These are phyloP conservation scores for Panicum miliaceum DNA, from an alignment of 176 grass and related monocot genomes.

Conservation along the genomic window DNA sequence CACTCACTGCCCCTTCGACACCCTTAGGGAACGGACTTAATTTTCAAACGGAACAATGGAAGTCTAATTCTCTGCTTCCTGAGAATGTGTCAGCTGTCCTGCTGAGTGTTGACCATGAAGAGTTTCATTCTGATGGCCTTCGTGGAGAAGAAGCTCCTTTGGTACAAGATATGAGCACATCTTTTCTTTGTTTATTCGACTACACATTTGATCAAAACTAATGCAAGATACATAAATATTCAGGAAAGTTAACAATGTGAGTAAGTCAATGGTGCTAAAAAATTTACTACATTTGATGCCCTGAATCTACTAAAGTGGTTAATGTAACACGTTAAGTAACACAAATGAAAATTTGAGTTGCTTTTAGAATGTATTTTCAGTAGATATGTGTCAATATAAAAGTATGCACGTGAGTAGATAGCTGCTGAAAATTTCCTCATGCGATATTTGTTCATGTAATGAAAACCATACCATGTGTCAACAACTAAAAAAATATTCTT, in stretches of 20 bases:
- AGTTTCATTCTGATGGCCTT: constrained; percentile 50
- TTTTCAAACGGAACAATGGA: constrained; percentile 50
- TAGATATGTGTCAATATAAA: neutral
- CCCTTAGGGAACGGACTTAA: constrained; percentile 53
- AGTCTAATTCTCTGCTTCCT: constrained; percentile 49
- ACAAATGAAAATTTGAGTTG: neutral
- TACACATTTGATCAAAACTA: neutral
- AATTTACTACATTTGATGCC: neutral
- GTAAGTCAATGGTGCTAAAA: neutral
- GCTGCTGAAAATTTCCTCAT: neutral
- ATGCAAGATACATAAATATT: neutral
- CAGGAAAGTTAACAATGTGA: neutral
- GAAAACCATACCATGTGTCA: neutral
- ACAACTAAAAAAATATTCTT: neutral
- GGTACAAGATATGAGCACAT: constrained; percentile 50
- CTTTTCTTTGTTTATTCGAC: constrained; percentile 21
- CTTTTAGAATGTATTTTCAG: constrained; percentile 1
- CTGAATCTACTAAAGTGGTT: neutral
- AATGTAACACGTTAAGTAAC: neutral
- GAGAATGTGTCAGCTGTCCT: constrained; percentile 61
- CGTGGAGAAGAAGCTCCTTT: constrained; percentile 53
- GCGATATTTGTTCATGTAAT: neutral
- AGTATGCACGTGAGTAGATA: constrained; percentile 1
- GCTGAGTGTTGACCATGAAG: constrained; percentile 43
- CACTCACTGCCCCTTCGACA: constrained; percentile 60